phyloP scores from a whole-genome alignment of 148 eudicot species.

The Amaranthus cruentus region DNA sequence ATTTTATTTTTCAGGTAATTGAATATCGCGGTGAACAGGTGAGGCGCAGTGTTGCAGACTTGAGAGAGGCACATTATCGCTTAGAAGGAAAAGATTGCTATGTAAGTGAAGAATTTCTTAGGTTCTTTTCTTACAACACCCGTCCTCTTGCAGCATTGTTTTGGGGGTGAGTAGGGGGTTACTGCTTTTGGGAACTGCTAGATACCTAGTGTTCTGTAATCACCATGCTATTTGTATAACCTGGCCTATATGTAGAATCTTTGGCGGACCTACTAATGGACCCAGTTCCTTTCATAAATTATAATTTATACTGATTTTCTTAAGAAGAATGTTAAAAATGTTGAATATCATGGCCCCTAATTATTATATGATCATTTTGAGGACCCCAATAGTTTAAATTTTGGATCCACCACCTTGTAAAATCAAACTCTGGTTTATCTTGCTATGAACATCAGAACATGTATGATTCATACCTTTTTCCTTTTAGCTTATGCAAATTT shows the following conservation, averaged over 20 bases:
- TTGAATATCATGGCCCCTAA: too few species aligned
- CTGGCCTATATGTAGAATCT: not conserved
- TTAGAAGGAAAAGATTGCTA: slow-evolving; percentile 93
- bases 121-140: not conserved
- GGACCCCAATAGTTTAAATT: too few species aligned
- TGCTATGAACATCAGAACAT: not conserved
- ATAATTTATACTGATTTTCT: too few species aligned
- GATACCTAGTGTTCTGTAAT: not conserved
- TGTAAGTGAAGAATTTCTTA: slow-evolving; percentile 44
- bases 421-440: not conserved
- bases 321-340: too few species aligned
- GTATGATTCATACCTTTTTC: not conserved
- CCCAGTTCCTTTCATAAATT: too few species aligned
- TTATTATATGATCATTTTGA: too few species aligned
- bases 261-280: too few species aligned
- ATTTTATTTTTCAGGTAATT: slow-evolving; percentile 49
- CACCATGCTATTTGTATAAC: not conserved
- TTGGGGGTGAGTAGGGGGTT: not conserved
- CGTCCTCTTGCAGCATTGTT: not conserved
- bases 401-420: not conserved
- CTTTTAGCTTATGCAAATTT: not conserved
- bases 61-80: slow-evolving; percentile 72
- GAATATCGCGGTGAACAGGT: slow-evolving; percentile 98
- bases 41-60: slow-evolving; percentile 84
- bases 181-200: not conserved